Conservation (phyloP, 2,329 filamentous ascomycete genomes). For the Ampelomyces quisqualis region DNA sequence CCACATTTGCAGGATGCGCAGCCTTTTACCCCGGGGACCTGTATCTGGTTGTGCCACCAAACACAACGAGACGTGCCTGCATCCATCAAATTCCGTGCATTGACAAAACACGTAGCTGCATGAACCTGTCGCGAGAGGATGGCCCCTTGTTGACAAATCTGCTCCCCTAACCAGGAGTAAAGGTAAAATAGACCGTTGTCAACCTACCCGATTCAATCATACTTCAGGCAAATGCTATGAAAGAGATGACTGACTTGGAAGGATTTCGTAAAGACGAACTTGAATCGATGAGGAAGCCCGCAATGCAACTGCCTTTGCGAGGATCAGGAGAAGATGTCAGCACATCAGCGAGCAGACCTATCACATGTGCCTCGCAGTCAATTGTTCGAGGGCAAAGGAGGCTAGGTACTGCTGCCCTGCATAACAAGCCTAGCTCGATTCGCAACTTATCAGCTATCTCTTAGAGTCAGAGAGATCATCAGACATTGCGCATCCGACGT, state of each 20-base stretch:
- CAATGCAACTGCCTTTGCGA: too few species aligned
- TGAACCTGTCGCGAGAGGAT: neutral
- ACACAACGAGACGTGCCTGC: neutral
- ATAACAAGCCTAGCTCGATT: neutral
- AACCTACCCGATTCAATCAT: too few species aligned
- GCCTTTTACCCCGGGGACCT: neutral
- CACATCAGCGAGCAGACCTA: too few species aligned
- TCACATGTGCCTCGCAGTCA: neutral
- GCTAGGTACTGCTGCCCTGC: neutral
- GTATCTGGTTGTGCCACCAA: constrained; percentile 6
- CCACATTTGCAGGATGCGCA: neutral
- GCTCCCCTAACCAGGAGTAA: too few species aligned
- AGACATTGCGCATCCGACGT: neutral
- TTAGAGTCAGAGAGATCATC: neutral
- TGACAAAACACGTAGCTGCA: neutral
- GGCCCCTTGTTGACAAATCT: neutral
- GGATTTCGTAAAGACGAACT: too few species aligned
- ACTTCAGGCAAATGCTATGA: too few species aligned
- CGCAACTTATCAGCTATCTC: neutral
- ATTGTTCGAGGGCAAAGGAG: neutral
- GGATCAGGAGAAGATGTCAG: too few species aligned
- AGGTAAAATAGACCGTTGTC: too few species aligned
- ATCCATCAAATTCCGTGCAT: neutral
- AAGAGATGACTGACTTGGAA: too few species aligned
- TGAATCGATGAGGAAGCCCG: too few species aligned